Evolutionary conservation across 2,329 filamentous ascomycete genomes (phyloP).

Genomic region (Aschersonia sp.): DNA sequence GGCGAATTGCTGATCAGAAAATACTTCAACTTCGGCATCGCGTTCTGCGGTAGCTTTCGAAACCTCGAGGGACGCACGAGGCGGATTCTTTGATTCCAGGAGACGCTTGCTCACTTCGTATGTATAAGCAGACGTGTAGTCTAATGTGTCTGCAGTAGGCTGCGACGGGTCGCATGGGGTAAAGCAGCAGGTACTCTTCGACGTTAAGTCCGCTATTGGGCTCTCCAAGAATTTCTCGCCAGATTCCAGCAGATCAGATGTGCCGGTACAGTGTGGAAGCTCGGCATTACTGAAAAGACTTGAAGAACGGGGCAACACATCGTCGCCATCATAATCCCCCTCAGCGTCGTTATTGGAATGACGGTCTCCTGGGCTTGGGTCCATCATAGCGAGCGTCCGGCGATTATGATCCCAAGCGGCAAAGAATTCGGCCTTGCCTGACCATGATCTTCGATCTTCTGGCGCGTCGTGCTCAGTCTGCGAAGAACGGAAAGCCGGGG

Average conservation of each 20-base stretch:
- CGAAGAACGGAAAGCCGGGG: too few relatives aligned
- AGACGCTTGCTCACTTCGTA: slow-evolving; percentile 13
- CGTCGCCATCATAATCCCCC: too few relatives aligned
- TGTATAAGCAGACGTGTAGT: slow-evolving; percentile 16
- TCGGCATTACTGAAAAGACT: not conserved
- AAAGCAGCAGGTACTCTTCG: too few relatives aligned
- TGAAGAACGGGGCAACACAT: not conserved
- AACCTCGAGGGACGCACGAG: too few relatives aligned
- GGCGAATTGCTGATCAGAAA: not conserved
- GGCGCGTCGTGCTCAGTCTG: not conserved
- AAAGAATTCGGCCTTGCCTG: slow-evolving; percentile 16
- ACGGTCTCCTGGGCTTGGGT: too few relatives aligned
- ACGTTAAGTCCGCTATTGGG: slow-evolving; percentile 2
- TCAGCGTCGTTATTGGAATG: too few relatives aligned
- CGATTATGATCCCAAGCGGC: slow-evolving; percentile 22
- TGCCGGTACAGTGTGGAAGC: slow-evolving; percentile 2
- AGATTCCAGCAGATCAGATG: slow-evolving; percentile 11
- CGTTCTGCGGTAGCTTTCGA: slow-evolving; percentile 1
- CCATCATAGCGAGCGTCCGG: too few relatives aligned
- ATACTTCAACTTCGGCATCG: not conserved
- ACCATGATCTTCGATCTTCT: not conserved
- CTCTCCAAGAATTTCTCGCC: slow-evolving; percentile 19
- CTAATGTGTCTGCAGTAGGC: slow-evolving; percentile 1
- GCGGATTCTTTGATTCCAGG: too few relatives aligned
- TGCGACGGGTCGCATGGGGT: too few relatives aligned